phyloP scores from a whole-genome alignment of 2,329 filamentous ascomycete species.

The Tetracladium maxilliforme region DNA sequence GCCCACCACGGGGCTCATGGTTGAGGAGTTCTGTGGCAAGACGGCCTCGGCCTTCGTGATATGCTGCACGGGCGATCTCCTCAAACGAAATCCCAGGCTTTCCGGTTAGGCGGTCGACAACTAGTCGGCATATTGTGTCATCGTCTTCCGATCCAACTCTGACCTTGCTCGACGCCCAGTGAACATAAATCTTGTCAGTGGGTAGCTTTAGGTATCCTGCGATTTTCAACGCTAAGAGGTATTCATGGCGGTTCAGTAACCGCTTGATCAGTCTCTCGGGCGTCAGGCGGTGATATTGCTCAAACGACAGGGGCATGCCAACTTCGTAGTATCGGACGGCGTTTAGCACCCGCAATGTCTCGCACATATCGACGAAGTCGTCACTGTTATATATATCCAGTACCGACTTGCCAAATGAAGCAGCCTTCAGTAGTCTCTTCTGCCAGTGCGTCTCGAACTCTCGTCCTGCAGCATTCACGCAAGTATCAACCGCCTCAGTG shows the following conservation, averaged over 20 bases:
- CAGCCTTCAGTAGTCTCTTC: slow-evolving; percentile 88
- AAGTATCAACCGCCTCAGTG: slow-evolving; percentile 85
- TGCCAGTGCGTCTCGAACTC: slow-evolving; percentile 89
- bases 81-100: slow-evolving; percentile 94
- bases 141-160: slow-evolving; percentile 74
- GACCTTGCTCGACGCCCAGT: slow-evolving; percentile 94
- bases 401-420: slow-evolving; percentile 94
- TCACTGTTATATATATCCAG: slow-evolving; percentile 96
- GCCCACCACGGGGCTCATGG: slow-evolving; percentile 86
- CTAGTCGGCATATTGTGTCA: slow-evolving; percentile 70
- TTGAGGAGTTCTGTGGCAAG: slow-evolving; percentile 85
- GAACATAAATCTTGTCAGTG: slow-evolving; percentile 82
- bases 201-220: slow-evolving; percentile 78
- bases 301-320: slow-evolving; percentile 79
- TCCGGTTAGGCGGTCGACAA: slow-evolving; percentile 74
- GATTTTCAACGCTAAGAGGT: slow-evolving; percentile 76
- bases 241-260: slow-evolving; percentile 79
- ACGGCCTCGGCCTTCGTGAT: slow-evolving; percentile 81
- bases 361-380: slow-evolving; percentile 97
- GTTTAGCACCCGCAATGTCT: slow-evolving; percentile 82
- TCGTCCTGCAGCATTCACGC: slow-evolving; percentile 66
- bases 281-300: slow-evolving; percentile 83
- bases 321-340: slow-evolving; percentile 85
- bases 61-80: slow-evolving; percentile 80
- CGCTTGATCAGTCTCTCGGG: slow-evolving; percentile 78